Evolutionary conservation across 1,139 yeast genomes (phyloP), one percentile per base, ranked within the genome.

Genomic region (Zygoascus sp.): DNA sequence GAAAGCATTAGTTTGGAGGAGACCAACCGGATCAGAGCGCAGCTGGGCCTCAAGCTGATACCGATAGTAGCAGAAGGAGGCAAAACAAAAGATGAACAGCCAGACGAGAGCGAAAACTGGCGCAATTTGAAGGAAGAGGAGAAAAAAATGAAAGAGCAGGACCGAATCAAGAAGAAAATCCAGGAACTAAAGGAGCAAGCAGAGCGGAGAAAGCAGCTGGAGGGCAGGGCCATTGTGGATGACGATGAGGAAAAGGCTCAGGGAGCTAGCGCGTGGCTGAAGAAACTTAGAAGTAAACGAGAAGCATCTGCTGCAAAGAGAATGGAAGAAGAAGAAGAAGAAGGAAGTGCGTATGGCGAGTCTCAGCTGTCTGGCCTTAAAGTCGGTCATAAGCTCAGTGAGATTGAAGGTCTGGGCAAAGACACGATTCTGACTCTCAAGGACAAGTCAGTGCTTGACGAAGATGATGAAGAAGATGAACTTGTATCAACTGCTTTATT

Each of bases 381-480:
- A 37, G 74, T 81, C 8, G 74, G 72, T 0, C 85, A 80, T 59
- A 66, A 63, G 36, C 46, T 67, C 4, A 58, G 61, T 5, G 79
- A 76, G 19, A 58, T 79, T n/a, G 59, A 60, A 2, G 61, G 57
- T 5, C 50, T 72, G n/a, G 58, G 59, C 6, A 69, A 69, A n/a
- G 78, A 76, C 17, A 77, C 78, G 0, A 70, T 85, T 1, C 66
- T 88, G 46, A 85, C 92, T 0, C 66, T 87, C 40, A 77, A 81
- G 48, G 96, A 88, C 52, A 62, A 69, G 1, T 69, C 70, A 5
- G 65, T 85, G 2, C 56, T 77, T 21, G 80, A 73, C 32, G 80
- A 75, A 2, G 75, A 69, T 28, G 75, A 72, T 17, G 63, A 58
- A 15, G 56, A 50, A 8, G 75, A 70, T 45, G 72, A 66, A 43